Base-by-base conservation (phyloP, 768 basidiomycete species). In the Cystofilobasidium capitatum region DNA sequence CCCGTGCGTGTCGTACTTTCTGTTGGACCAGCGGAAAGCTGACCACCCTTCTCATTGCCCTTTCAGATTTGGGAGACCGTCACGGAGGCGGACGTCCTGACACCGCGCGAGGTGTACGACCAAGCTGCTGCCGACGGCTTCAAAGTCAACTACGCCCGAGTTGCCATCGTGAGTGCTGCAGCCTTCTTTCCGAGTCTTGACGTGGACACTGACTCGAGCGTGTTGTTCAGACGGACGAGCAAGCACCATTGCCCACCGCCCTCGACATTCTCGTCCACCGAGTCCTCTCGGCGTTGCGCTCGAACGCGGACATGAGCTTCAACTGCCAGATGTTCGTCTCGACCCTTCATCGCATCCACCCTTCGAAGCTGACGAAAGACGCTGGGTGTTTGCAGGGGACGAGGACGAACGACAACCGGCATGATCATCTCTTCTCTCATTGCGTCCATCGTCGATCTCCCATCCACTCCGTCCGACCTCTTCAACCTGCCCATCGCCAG, bases 261-360 rank as follows among this genome's bases (percentile, higher is more conserved):
- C 82, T 97, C 24, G 84, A 82, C 26, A 86, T 88, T 62, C 81
- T 99, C 47, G 79, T 94, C 33, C 83, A 85, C 31, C 84, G 92
- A 39, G 83, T 97, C 7, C 82, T 75, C 1, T 54, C 42, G 20
- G 82, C 75, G 73, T 81, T 67, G 81, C 82, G 64, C 70, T 77
- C 81, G 0, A 79, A 82, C 35, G 83, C 85, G 1, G 87, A 78
- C 73, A 75, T 76, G 67, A 75, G 75, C 55, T 97, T 96, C 80
- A 98, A 98, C 72, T 99, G 96, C 77, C 96, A 98, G 77, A 94
- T 97, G 91, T 89, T 29, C 80, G 88, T 31, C n/a, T 17, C 39
- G 3, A 33, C 4, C 17, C 57, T 35, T 58, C 8, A 58, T 20
- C 6, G 6, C 33, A 31, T 29, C 20, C 10, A 64, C 88, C 86